Conservation (phyloP, 176 grass and related monocot genomes). For the Juncus effusus region DNA sequence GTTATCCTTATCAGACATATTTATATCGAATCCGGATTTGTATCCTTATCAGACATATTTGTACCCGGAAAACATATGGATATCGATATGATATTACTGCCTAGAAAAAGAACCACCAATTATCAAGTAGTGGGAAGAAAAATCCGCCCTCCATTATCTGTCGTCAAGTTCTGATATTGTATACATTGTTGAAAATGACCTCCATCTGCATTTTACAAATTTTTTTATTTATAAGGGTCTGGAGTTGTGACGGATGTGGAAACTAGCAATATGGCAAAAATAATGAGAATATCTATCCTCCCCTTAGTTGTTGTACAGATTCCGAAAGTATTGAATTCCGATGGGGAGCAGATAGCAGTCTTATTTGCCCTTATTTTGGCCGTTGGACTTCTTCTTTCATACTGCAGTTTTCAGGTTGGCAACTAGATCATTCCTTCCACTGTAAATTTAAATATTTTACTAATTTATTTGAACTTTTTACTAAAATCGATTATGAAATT, state of each 20-base stretch:
- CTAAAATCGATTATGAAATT: no score
- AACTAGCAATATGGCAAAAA: constrained; percentile 71
- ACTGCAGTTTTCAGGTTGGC: constrained; percentile 74
- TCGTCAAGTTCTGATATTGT: no score
- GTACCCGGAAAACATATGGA: no score
- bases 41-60: no score
- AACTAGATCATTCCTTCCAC: neutral
- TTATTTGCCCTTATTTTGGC: constrained; percentile 52
- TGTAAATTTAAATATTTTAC: constrained; percentile 15
- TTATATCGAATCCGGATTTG: no score
- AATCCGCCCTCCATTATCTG: no score
- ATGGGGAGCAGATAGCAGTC: constrained; percentile 38
- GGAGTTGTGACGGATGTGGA: constrained; percentile 61
- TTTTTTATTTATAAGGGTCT: constrained; percentile 35
- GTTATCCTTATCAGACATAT: no score
- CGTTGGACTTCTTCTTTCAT: constrained; percentile 53
- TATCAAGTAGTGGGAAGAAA: no score
- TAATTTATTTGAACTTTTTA: no score
- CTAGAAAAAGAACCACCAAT: no score
- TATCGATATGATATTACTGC: neutral
- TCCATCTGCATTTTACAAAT: no score
- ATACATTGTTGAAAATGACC: no score
- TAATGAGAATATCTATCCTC: constrained; percentile 66
- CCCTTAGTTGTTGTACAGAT: constrained; percentile 79
- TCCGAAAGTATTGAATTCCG: constrained; percentile 48